Base-by-base conservation (phyloP, 345 rosid species). In the Ricinus communis region DNA sequence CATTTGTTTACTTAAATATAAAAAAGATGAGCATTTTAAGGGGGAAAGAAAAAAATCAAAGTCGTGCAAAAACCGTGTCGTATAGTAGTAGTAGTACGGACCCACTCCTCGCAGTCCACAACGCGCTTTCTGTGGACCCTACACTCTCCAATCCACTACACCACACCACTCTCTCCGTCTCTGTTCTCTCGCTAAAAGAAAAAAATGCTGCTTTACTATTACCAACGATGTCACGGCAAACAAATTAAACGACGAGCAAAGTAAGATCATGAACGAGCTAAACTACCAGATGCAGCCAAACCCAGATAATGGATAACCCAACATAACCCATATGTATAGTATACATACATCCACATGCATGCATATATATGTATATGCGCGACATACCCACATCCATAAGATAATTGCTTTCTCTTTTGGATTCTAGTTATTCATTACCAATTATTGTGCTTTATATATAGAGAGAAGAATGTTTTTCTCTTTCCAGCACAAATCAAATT, bases 91-190 rank as follows among this genome's bases (percentile, higher is more conserved):
- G 8, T 5, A 4, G 38, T 33, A 22, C 5, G 72, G 50, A 38
- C 74, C 76, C 68, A 41, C 31, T 12, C 31, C 14, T 0, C 19
- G 14, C 9, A 31, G 46, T 25, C 74, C 21, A 22, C 5, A 45
- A 81, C 79, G 68, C 78, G 84, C 73, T 76, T 62, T 74, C 54
- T 9, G 18, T 16, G 78, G 83, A 58, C 75, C 79, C 77, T 63
- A 63, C 70, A 0, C 1, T 19, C 22, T 53, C 21, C 25, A 6
- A 33, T 33, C 38, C 38, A 6, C 2, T 2, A 33, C 6, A 33
- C 4, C 47, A 56, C 47, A n/a, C 1, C 28, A 21, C 21, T 13
- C 49, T 6, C 11, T 7, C 58, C 3, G 47, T 43, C 47, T 4
- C 70, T 38, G 31, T 24, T 22, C 4, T 25, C 22, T 62, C 43